These are phyloP conservation scores for Penicillium sp. DNA, from an alignment of 2,329 filamentous ascomycete species.

Conservation along the genomic window DNA sequence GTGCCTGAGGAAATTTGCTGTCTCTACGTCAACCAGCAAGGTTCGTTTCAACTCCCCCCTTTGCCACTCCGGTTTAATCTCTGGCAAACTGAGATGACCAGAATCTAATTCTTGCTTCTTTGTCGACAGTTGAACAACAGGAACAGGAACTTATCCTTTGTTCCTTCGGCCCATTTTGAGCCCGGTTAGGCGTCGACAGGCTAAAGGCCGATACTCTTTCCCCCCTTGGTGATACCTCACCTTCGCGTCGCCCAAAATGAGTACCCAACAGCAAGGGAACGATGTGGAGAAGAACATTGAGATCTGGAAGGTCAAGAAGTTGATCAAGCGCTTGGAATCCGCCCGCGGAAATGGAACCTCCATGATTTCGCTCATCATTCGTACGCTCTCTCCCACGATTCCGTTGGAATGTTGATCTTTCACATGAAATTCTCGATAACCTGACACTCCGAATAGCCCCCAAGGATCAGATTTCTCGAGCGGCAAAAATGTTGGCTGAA, in stretches of 20 bases:
- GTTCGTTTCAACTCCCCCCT: conserved; percentile 4
- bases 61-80: neutral
- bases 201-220: conserved; percentile 9
- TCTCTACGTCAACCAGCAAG: conserved; percentile 23
- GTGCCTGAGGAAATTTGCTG: conserved; percentile 39
- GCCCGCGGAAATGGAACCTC: conserved; percentile 97
- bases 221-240: conserved; percentile 23
- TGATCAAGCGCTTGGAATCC: conserved; percentile 97
- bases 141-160: conserved; percentile 19
- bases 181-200: conserved; percentile 24
- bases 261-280: conserved; percentile 71
- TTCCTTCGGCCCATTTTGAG: conserved; percentile 22
- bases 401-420: neutral
- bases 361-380: conserved; percentile 99
- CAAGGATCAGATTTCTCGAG: conserved; percentile 95
- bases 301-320: conserved; percentile 95
- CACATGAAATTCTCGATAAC: neutral
- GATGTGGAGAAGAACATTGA: conserved; percentile 98
- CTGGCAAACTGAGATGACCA: neutral
- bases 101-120: conserved; percentile 7
- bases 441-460: conserved; percentile 61
- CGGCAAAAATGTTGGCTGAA: conserved; percentile 99
- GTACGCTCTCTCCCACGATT: conserved; percentile 56
- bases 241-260: conserved; percentile 65
- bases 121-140: neutral